Conservation (phyloP, 2,329 filamentous ascomycete genomes). For the Aspergillus uvarum region DNA sequence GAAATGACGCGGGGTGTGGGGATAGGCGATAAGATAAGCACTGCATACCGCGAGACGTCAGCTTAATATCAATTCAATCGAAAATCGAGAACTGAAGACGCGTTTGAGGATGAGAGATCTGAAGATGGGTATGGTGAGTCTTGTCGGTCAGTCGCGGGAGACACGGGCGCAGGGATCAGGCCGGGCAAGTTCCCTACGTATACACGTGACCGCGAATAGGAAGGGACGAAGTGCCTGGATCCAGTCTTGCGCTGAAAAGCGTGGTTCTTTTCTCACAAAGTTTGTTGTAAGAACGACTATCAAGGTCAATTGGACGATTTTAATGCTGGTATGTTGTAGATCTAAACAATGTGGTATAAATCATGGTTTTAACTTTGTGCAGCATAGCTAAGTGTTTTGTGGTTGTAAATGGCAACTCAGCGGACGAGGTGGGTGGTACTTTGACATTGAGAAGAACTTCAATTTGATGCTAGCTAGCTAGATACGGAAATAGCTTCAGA, state of each 20-base stretch:
- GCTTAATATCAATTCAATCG: not conserved
- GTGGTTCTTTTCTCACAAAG: too few species aligned
- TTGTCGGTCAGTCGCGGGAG: not conserved
- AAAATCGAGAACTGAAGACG: too few species aligned
- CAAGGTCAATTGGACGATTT: too few species aligned
- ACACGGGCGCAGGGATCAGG: not conserved
- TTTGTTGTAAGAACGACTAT: too few species aligned
- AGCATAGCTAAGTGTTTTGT: too few species aligned
- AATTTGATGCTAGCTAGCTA: not conserved
- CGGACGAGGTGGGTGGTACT: not conserved
- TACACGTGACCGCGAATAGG: not conserved
- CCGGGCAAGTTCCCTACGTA: not conserved
- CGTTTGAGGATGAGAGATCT: too few species aligned
- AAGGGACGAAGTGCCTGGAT: not conserved
- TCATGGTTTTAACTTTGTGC: too few species aligned
- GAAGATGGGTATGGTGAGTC: too few species aligned
- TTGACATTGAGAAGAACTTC: not conserved
- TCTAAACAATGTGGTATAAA: too few species aligned
- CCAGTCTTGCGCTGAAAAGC: not conserved
- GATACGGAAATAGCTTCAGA: not conserved
- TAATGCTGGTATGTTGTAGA: too few species aligned
- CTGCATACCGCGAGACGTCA: not conserved
- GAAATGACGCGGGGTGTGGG: not conserved
- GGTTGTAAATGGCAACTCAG: not conserved
- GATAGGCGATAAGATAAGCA: not conserved